Percentiles rank a stretch among this genome's conserved stretches.
Conservation (phyloP, 345 rosid species). For the Populus simonii region DNA sequence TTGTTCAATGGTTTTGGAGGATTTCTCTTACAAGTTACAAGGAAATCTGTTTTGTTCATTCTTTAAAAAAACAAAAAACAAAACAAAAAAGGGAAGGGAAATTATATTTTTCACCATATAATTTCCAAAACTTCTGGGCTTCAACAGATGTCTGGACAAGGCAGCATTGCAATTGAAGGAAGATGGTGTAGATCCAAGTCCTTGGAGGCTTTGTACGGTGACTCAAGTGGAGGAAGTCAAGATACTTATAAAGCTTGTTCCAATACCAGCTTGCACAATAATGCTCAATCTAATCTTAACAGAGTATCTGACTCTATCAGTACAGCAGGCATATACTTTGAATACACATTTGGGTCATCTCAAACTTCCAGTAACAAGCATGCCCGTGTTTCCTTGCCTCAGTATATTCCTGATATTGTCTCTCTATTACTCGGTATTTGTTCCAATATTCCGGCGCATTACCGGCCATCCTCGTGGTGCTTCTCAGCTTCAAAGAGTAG, state of each 20-base stretch:
- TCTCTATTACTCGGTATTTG: conserved; percentile 67
- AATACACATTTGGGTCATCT: conserved; percentile 66
- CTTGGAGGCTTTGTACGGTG: conserved; percentile 88
- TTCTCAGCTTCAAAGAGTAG: conserved; percentile 91
- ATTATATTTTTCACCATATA: no score
- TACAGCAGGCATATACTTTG: conserved; percentile 82
- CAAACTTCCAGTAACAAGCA: conserved; percentile 84
- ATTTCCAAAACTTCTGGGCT: not conserved
- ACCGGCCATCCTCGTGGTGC: conserved; percentile 91
- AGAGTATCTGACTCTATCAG: conserved; percentile 79
- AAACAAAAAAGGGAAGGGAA: no score
- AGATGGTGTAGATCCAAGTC: conserved; percentile 61
- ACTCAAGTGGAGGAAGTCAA: conserved; percentile 96
- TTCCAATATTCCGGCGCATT: conserved; percentile 63
- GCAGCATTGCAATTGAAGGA: conserved; percentile 80
- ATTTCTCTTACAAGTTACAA: no score
- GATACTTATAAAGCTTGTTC: conserved; percentile 68
- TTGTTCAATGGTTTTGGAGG: no score
- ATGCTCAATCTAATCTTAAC: conserved; percentile 63
- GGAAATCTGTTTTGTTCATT: no score
- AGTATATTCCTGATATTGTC: conserved; percentile 71
- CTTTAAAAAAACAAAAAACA: no score
- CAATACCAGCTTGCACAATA: conserved; percentile 73
- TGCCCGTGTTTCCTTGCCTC: conserved; percentile 94
- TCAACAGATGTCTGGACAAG: conserved; percentile 75